These are phyloP conservation scores for Lagenidium giganteum DNA, from an alignment of 352 stramenopile genomes.

Conservation along the genomic window DNA sequence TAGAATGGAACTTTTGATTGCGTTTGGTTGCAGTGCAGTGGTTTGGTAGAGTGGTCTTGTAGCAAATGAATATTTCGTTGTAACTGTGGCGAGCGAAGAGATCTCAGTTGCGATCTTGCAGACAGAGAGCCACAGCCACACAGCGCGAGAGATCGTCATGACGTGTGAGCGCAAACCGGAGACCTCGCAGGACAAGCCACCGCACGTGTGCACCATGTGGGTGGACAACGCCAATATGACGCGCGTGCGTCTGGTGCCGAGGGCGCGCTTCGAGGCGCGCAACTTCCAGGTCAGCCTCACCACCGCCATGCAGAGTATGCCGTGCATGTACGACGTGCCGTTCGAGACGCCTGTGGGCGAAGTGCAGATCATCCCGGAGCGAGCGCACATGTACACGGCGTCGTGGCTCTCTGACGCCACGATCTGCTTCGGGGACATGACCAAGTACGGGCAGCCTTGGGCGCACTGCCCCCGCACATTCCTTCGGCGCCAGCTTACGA, in stretches of 20 bases:
- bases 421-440: constrained; percentile 25
- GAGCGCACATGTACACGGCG: neutral
- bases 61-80: too few species aligned
- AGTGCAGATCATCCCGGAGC: constrained; percentile 8
- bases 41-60: too few species aligned
- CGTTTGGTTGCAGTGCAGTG: too few species aligned
- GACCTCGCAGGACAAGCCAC: too few species aligned
- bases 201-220: too few species aligned
- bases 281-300: constrained; percentile 18
- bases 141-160: too few species aligned
- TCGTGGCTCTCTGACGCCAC: constrained; percentile 13
- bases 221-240: constrained; percentile 23
- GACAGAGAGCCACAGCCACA: too few species aligned
- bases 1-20: too few species aligned
- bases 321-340: constrained; percentile 16
- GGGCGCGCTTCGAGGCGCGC: neutral
- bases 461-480: constrained; percentile 21
- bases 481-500: constrained; percentile 11
- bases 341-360: constrained; percentile 19
- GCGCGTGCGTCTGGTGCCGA: constrained; percentile 19
- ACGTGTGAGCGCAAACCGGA: too few species aligned
- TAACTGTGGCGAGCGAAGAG: too few species aligned
- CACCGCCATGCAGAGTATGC: constrained; percentile 17
- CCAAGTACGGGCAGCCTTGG: constrained; percentile 11
- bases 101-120: too few species aligned